Conservation (phyloP, 2,329 filamentous ascomycete genomes). For the Pseudogymnoascus sp. region DNA sequence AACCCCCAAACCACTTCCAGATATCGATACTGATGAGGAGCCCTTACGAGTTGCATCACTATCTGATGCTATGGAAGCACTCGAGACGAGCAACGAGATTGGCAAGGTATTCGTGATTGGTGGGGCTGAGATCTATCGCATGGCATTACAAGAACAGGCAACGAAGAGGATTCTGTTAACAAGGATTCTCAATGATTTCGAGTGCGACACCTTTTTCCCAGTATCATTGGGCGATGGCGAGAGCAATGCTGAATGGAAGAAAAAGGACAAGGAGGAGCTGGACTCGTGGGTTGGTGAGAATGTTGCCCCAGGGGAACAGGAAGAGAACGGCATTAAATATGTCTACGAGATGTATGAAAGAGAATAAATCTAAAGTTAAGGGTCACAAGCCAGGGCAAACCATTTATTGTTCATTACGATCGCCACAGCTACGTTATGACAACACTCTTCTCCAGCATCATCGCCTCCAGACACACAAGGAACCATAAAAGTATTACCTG, state of each 20-base stretch:
- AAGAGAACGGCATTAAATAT: slow-evolving; percentile 58
- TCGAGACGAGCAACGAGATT: slow-evolving; percentile 16
- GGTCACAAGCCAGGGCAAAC: neutral
- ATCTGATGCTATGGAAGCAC: slow-evolving; percentile 44
- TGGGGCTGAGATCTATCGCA: slow-evolving; percentile 75
- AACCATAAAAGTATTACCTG: too few relatives aligned
- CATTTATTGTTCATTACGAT: slow-evolving; percentile 1
- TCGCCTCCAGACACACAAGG: neutral
- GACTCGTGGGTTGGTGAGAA: slow-evolving; percentile 60
- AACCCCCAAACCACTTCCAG: slow-evolving; percentile 12
- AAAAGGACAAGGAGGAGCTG: slow-evolving; percentile 44
- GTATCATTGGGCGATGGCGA: slow-evolving; percentile 39
- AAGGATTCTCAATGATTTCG: slow-evolving; percentile 58
- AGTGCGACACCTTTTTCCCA: slow-evolving; percentile 70
- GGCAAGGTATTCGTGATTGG: slow-evolving; percentile 72
- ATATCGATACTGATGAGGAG: slow-evolving; percentile 28
- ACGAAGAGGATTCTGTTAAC: slow-evolving; percentile 62
- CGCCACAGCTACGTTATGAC: slow-evolving; percentile 1
- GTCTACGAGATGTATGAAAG: slow-evolving; percentile 70
- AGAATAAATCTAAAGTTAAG: slow-evolving; percentile 15
- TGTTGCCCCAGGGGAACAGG: slow-evolving; percentile 46
- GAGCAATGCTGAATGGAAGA: slow-evolving; percentile 42
- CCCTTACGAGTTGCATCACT: slow-evolving; percentile 53
- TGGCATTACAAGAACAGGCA: slow-evolving; percentile 53
- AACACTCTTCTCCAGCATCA: neutral